Evolutionary conservation across 257 asterid species (phyloP).

Genomic region (Penstemon eatonii): DNA sequence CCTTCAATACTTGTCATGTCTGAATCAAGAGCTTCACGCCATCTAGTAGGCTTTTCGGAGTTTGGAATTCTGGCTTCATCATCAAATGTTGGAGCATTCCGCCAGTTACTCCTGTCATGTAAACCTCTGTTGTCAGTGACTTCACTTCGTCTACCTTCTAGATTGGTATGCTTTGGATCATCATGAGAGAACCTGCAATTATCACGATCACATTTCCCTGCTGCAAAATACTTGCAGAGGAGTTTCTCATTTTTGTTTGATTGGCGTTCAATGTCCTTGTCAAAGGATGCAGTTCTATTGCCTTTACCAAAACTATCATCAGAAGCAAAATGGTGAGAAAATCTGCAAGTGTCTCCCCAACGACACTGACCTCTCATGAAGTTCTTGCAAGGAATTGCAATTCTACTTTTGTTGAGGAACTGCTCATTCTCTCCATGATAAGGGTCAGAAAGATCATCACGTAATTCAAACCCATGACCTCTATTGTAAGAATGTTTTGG

Average conservation of each 20-base stretch:
- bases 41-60: constrained; percentile 33
- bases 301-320: constrained; percentile 45
- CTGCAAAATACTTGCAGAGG: constrained; percentile 64
- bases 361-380: constrained; percentile 64
- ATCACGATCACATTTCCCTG: constrained; percentile 63
- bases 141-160: constrained; percentile 42
- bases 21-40: constrained; percentile 41
- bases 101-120: constrained; percentile 36
- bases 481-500: constrained; percentile 43
- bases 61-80: constrained; percentile 31
- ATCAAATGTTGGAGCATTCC: constrained; percentile 54
- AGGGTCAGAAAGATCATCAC: constrained; percentile 43
- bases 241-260: constrained; percentile 42
- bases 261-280: constrained; percentile 40
- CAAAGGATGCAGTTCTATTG: constrained; percentile 42
- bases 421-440: constrained; percentile 51
- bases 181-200: constrained; percentile 73
- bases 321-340: constrained; percentile 59
- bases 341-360: constrained; percentile 81
- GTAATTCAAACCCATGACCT: constrained; percentile 44
- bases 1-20: constrained; percentile 28
- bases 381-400: constrained; percentile 56
- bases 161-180: constrained; percentile 33
- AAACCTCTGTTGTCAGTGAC: constrained; percentile 35
- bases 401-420: constrained; percentile 49